Evolutionary conservation across 2,329 filamentous ascomycete species (phyloP).

Genomic region (Aaosphaeria arxii): DNA sequence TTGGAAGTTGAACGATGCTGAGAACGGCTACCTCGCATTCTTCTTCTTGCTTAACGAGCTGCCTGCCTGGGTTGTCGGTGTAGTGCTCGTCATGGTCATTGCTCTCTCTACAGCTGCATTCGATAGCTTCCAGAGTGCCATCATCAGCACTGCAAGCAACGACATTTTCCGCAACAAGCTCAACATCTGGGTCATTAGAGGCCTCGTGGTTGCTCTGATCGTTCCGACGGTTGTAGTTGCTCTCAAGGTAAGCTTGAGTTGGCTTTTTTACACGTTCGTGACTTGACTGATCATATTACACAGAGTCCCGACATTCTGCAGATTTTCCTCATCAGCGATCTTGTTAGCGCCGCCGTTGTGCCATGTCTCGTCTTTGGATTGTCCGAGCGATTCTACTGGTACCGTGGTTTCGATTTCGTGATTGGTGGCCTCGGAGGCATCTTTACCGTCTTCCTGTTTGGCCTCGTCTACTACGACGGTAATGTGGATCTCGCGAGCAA

Average conservation of each 20-base stretch:
- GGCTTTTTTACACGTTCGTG: not conserved
- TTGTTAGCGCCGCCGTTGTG: conserved; percentile 73
- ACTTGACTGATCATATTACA: not conserved
- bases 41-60: conserved; percentile 71
- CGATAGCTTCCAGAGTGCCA: conserved; percentile 76
- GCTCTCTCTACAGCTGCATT: conserved; percentile 75
- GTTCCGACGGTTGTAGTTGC: conserved; percentile 72
- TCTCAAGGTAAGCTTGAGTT: conserved; percentile 47
- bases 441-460: conserved; percentile 77
- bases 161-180: conserved; percentile 81
- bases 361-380: conserved; percentile 74
- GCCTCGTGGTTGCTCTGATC: conserved; percentile 67
- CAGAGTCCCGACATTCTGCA: conserved; percentile 68
- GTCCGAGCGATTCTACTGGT: conserved; percentile 63
- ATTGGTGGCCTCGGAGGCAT: conserved; percentile 75
- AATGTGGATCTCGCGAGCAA: conserved; percentile 61
- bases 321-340: conserved; percentile 79
- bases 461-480: conserved; percentile 73
- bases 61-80: conserved; percentile 76
- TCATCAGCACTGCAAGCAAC: conserved; percentile 82
- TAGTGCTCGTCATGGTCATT: conserved; percentile 78
- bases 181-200: conserved; percentile 71
- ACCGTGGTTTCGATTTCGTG: conserved; percentile 78
- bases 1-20: conserved; percentile 59
- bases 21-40: conserved; percentile 67